Percentiles rank a stretch among this genome's conserved stretches.
Conservation (phyloP, 176 grass and related monocot species). For the Aegilops tauschii region DNA sequence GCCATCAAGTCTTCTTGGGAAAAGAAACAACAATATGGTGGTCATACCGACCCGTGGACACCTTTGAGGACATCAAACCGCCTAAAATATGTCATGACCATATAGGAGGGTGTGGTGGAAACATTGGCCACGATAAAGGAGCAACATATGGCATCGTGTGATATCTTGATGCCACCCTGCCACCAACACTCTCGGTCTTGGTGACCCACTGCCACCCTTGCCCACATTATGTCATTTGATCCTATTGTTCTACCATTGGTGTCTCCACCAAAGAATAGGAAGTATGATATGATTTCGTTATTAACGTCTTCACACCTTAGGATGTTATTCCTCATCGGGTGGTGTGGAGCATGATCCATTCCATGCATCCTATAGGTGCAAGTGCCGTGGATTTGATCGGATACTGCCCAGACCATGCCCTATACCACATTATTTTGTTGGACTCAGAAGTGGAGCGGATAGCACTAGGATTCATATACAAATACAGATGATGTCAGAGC, state of each 20-base stretch:
- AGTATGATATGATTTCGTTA: background rate
- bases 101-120: background rate
- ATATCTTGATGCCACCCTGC: background rate
- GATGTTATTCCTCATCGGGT: background rate
- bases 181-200: background rate
- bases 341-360: background rate
- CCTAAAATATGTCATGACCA: background rate
- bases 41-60: background rate
- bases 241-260: background rate
- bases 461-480: background rate
- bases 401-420: background rate
- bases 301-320: background rate
- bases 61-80: background rate
- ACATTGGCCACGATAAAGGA: background rate
- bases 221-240: background rate
- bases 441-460: background rate
- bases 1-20: background rate
- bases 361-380: background rate
- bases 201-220: background rate
- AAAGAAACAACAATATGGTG: background rate
- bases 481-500: background rate
- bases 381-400: background rate
- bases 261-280: background rate
- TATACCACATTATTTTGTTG: background rate
- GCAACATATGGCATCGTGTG: background rate